A percentile compares a stretch with the other conserved stretches of the same genome.
phyloP scores from a whole-genome alignment of 805 yeast species.

The Wickerhamiella australiensis region DNA sequence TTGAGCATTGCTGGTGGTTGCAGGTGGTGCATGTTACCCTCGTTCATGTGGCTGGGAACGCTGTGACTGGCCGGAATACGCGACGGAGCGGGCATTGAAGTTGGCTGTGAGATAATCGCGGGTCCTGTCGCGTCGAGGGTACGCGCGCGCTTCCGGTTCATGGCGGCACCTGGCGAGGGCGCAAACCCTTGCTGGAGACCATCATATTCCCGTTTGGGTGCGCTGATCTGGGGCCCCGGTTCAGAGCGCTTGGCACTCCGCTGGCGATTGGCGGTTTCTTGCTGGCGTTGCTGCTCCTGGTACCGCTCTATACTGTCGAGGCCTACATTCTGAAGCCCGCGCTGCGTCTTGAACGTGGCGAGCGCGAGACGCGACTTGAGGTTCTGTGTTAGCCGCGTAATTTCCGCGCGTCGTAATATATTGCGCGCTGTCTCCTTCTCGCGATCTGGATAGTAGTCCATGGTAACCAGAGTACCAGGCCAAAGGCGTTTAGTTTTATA shows the following conservation, averaged over 20 bases:
- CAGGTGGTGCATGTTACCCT: neutral
- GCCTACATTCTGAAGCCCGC: constrained; percentile 31
- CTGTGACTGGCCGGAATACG: constrained; percentile 11
- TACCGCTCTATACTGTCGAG: constrained; percentile 28
- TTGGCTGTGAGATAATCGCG: neutral
- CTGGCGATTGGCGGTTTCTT: no score
- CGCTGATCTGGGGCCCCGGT: neutral
- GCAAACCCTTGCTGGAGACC: constrained; percentile 10
- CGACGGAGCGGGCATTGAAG: constrained; percentile 12
- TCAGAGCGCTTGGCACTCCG: no score
- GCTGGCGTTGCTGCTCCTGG: neutral
- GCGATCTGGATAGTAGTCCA: constrained; percentile 9
- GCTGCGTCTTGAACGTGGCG: constrained; percentile 32
- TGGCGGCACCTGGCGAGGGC: neutral
- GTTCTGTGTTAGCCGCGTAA: constrained; percentile 32
- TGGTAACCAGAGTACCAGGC: neutral
- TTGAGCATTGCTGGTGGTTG: constrained; percentile 8
- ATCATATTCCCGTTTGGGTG: constrained; percentile 4
- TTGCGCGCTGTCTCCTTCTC: constrained; percentile 26
- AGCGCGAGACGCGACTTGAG: constrained; percentile 33
- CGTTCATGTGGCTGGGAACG: constrained; percentile 3
- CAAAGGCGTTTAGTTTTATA: neutral
- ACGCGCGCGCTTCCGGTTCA: constrained; percentile 11
- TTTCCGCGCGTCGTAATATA: constrained; percentile 33
- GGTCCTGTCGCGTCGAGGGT: constrained; percentile 7